A percentile compares a stretch with the other conserved stretches of the same genome.
Evolutionary conservation across 2,329 filamentous ascomycete species (phyloP).

Genomic region (Grosmannia huntii): DNA sequence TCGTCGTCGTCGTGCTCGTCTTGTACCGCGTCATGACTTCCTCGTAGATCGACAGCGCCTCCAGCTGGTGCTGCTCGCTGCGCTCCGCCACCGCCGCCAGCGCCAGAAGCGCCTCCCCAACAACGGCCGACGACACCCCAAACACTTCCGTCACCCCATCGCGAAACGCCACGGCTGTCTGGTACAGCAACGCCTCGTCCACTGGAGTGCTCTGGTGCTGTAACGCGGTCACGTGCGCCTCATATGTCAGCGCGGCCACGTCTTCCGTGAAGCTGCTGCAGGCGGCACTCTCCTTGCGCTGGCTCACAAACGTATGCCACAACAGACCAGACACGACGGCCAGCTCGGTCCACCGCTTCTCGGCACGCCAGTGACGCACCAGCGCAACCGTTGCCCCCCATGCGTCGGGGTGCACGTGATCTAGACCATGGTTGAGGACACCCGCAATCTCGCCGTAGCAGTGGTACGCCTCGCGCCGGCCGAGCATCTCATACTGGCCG

Average conservation of each 20-base stretch:
- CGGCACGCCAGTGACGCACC: conserved; percentile 29
- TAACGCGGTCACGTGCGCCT: conserved; percentile 33
- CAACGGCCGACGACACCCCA: conserved; percentile 17
- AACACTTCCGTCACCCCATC: conserved; percentile 28
- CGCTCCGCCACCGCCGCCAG: conserved; percentile 33
- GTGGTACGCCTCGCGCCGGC: conserved; percentile 19
- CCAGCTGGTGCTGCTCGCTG: conserved; percentile 27
- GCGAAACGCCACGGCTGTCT: conserved; percentile 34
- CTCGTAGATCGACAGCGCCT: conserved; percentile 32
- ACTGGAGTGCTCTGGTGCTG: conserved; percentile 28
- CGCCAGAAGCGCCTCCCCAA: conserved; percentile 21
- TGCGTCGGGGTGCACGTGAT: conserved; percentile 26
- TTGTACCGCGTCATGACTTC: conserved; percentile 29
- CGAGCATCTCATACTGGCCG: conserved; percentile 15
- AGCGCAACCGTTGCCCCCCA: conserved; percentile 33
- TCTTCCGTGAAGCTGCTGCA: conserved; percentile 24
- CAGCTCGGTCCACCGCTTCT: conserved; percentile 30
- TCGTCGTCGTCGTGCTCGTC: conserved; percentile 17
- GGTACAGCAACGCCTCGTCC: conserved; percentile 29
- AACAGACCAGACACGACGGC: conserved; percentile 30
- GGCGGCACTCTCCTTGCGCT: conserved; percentile 19
- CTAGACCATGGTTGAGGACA: conserved; percentile 19
- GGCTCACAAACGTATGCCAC: conserved; percentile 32
- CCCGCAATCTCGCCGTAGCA: conserved; percentile 26
- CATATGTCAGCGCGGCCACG: conserved; percentile 30